A percentile compares a stretch with the other conserved stretches of the same genome.
phyloP scores from a whole-genome alignment of 805 yeast species.

The Jamesozyma lodderae region DNA sequence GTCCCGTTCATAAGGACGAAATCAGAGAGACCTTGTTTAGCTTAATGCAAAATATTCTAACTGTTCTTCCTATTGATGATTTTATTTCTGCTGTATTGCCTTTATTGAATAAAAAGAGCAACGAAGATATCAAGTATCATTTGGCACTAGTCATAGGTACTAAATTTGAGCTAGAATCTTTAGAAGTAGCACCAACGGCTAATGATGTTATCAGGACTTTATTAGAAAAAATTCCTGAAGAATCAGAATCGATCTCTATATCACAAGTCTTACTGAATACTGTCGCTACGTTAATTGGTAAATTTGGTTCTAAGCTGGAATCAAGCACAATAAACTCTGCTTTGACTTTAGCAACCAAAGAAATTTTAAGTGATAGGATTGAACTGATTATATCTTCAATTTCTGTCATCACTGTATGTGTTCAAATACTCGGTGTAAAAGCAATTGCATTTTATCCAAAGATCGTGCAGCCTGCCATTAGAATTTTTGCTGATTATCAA shows the following conservation, averaged over 20 bases:
- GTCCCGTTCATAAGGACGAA: slow-evolving; percentile 18
- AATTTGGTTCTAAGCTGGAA: slow-evolving; percentile 48
- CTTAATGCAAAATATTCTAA: slow-evolving; percentile 53
- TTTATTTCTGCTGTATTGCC: slow-evolving; percentile 56
- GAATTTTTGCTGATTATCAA: slow-evolving; percentile 39
- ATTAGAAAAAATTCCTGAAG: slow-evolving; percentile 30
- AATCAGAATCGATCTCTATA: slow-evolving; percentile 33
- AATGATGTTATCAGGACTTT: slow-evolving; percentile 43
- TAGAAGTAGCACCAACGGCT: slow-evolving; percentile 45
- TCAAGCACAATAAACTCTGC: slow-evolving; percentile 39
- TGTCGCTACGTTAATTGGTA: slow-evolving; percentile 50
- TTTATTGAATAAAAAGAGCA: slow-evolving; percentile 24
- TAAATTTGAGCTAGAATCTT: slow-evolving; percentile 62
- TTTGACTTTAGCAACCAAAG: slow-evolving; percentile 43
- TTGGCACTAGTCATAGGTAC: slow-evolving; percentile 52
- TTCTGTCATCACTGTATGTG: slow-evolving; percentile 58
- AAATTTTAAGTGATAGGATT: slow-evolving; percentile 41
- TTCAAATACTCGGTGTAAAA: slow-evolving; percentile 74
- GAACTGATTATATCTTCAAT: slow-evolving; percentile 68
- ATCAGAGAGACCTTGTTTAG: slow-evolving; percentile 40
- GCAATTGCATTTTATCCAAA: slow-evolving; percentile 77
- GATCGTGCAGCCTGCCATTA: slow-evolving; percentile 66
- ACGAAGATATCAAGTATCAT: slow-evolving; percentile 48
- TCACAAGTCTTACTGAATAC: slow-evolving; percentile 66
- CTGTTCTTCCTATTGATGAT: slow-evolving; percentile 63